Conservation (phyloP, 306 rosid species). For the Castanospermum australe region DNA sequence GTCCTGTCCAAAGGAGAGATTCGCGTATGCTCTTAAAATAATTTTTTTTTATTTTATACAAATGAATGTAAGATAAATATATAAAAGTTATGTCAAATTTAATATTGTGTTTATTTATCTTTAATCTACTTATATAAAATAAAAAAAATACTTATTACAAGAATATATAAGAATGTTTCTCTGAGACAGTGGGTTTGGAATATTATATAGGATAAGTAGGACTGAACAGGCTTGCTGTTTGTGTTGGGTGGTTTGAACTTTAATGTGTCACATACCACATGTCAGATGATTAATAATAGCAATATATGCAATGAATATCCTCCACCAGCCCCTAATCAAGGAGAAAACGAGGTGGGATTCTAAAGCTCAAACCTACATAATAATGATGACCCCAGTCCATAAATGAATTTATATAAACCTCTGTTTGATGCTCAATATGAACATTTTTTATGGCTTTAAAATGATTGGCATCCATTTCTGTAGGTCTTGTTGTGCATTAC, state of each 20-base stretch:
- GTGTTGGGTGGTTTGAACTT: not conserved
- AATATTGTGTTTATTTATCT: too few species aligned
- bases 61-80: too few species aligned
- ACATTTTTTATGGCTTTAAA: not conserved
- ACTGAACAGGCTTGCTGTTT: not conserved
- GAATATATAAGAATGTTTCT: too few species aligned
- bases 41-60: too few species aligned
- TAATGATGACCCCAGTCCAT: not conserved
- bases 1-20: too few species aligned
- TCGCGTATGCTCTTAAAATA: too few species aligned
- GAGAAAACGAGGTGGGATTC: not conserved
- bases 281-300: not conserved
- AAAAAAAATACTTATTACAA: too few species aligned
- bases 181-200: slow-evolving; percentile 4
- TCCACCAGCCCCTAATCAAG: not conserved
- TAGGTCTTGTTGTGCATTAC: not conserved
- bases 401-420: not conserved
- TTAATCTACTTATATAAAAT: too few species aligned
- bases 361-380: not conserved
- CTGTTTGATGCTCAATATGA: not conserved
- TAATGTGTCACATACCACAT: not conserved
- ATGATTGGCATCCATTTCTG: not conserved
- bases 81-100: too few species aligned
- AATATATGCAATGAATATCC: not conserved
- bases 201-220: not conserved